Base-by-base conservation (phyloP, 2,329 filamentous ascomycete species). In the Neoarthrinium moseri region DNA sequence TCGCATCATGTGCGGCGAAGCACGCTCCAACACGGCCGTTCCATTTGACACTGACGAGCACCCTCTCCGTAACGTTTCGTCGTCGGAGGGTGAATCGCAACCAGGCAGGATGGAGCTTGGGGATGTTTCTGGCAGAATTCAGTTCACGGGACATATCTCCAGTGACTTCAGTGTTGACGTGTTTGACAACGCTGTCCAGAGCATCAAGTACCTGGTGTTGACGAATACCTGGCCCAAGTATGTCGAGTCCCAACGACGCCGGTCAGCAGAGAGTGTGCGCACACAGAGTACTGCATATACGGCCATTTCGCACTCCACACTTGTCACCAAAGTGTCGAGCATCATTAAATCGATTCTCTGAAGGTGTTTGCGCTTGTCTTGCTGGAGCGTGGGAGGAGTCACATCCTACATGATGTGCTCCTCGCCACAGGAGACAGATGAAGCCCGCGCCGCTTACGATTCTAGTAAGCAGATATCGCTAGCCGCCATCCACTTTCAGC, bases 191-290 rank as follows among this genome's bases (percentile, higher is more conserved):
- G 79, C 81, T 0, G 74, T 83, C 56, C 62, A 64, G n/a, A 76
- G 74, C 53, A 78, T 87, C 64, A 85, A 84, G 62, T 83, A 86
- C 48, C 70, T 86, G 5, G 82, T 87, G 3, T 66, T 86, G 48
- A 84, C 81, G 12, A 86, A 86, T 57, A 87, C 84, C 0, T 87
- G 84, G 83, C 76, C 77, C 23, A 80, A 77, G 56, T 82, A 77
- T 53, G 70, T 79, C 32, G 67, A 73, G 43, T 48, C 51, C 13
- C 51, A 51, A 21, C 24, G 44, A 20, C 34, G 42, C 8, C n/a
- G 37, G 32, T 36, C 42, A 15, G 10, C 27, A 7, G 32, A 37
- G 18, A 36, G 15, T 6, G 30, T 36, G 15, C 23, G 18, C 18
- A n/a, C n/a, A n/a, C n/a, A n/a, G n/a, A n/a, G n/a, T n/a, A n/a